Conservation (phyloP, 805 yeast genomes). For the Zygoascus biomembranicola region DNA sequence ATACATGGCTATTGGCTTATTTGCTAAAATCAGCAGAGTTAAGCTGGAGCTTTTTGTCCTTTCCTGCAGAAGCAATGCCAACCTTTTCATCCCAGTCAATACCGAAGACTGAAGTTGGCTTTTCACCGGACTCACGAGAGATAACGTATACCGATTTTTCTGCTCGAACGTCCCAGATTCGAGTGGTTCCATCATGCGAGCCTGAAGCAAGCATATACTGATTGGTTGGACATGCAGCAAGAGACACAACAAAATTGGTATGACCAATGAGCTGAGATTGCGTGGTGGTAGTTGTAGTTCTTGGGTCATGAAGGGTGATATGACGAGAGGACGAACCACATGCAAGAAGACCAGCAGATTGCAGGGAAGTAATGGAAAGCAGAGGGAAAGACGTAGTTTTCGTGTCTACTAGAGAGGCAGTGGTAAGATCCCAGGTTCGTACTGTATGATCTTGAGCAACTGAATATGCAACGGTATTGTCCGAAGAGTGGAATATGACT, state of each 20-base stretch:
- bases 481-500: constrained; percentile 63
- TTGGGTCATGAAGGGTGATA: constrained; percentile 87
- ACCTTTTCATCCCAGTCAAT: constrained; percentile 74
- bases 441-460: constrained; percentile 94
- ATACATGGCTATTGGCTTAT: not conserved
- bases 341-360: constrained; percentile 57
- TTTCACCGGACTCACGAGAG: constrained; percentile 50
- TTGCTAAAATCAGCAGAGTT: constrained; percentile 31
- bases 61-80: constrained; percentile 90
- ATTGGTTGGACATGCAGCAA: constrained; percentile 62
- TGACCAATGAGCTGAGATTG: constrained; percentile 78
- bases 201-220: constrained; percentile 80
- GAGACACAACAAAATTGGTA: constrained; percentile 76
- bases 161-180: constrained; percentile 93
- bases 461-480: constrained; percentile 79
- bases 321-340: constrained; percentile 99
- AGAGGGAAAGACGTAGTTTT: constrained; percentile 80
- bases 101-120: constrained; percentile 63
- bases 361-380: constrained; percentile 61
- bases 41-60: constrained; percentile 86
- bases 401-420: constrained; percentile 78
- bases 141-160: constrained; percentile 74
- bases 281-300: constrained; percentile 46
- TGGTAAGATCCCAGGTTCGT: constrained; percentile 93
- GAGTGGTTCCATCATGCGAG: constrained; percentile 93